Base-by-base conservation (phyloP, 2,329 filamentous ascomycete species). In the Aspergillus luchuensis region DNA sequence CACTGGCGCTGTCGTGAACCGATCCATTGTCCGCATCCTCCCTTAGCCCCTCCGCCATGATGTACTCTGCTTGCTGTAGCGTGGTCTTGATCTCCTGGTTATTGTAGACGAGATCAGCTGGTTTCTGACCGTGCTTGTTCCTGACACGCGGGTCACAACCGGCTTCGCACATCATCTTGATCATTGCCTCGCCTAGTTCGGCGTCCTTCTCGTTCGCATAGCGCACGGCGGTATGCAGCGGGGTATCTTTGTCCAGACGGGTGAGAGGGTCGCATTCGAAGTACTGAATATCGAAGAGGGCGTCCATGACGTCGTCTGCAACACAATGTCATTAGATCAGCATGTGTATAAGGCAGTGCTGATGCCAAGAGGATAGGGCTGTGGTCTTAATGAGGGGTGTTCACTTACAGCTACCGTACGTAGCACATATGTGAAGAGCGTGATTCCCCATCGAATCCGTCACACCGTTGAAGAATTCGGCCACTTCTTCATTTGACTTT, bases 391-490 rank as follows among this genome's bases (percentile, higher is more conserved):
- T 17, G 23, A 15, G 21, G 41, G 54, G 6, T n/a, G 36, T 13
- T 2, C 23, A 83, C 89, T 69, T 81, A 94, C 91, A 97, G 79
- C 92, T 91, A 69, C 95, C 95, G 66, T 88, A 88, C 30, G 86
- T 84, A 33, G 94, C 94, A 53, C 93, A 95, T 69, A 97, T 87
- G 78, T 98, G 95, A 75, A 97, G 88, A 33, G 93, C 87, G 73
- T 94, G 87, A 78, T 94, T 93, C 55, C 95, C 95, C 79, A 97
- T 84, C 10, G 92, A 87, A 70, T 95, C 92, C 49, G 87, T 90
- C 54, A 93, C 91, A 51, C 86, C 85, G 82, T 99, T 99, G 75
- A 99, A 87, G 67, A 96, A 87, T 54, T 85, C 76, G 36, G 92
- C 88, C 62, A 91, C 87, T 70, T 90, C 83, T 61, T 86, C 83